Evolutionary conservation across 108 stramenopile genomes (phyloP), one percentile per base, ranked within the genome.

Genomic region (Asterionellopsis glacialis): DNA sequence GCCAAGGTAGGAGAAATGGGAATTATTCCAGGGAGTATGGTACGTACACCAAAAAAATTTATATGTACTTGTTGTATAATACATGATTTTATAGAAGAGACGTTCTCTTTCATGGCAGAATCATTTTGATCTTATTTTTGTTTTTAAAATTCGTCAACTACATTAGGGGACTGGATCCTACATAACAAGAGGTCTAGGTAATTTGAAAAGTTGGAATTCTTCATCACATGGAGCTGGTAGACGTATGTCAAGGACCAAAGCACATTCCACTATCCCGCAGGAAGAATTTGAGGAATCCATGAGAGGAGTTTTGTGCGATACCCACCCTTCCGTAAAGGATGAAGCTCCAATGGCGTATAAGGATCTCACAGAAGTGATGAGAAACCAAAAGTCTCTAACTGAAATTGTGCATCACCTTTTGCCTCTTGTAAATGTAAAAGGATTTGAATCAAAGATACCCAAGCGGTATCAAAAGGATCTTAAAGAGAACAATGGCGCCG

Each of bases 331-430:
- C 7, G 44, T 70, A 4, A 54, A 45, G 23, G 63, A 70, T 48
- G 62, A 70, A 38, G 69, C 60, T 18, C 67, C 67, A 0, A 59
- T 61, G 45, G 67, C 67, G 10, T 68, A 68, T 33, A 68, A 61
- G 40, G 60, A 61, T 55, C 49, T 61, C 16, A 53, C n/a, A 21
- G 38, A 21, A 14, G 68, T 68, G 1, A 61, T 54, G 59, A 33
- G 42, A 27, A 12, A 61, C 16, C 68, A 61, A 14, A 3, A 41
- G 13, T 53, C 60, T 38, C 23, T 61, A 1, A 61, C 68, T 0
- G 60, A 68, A 15, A 25, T 61, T 28, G 60, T 68, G 1, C 40
- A 39, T 26, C 23, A 33, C 18, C 60, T 68, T 23, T 19, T 55
- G 18, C 59, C 60, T 1, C n/a, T 61, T 18, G 12, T 61, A 7